Evolutionary conservation across 2,329 filamentous ascomycete genomes (phyloP), one percentile per base, ranked within the genome.

Genomic region (Coniella vitis): DNA sequence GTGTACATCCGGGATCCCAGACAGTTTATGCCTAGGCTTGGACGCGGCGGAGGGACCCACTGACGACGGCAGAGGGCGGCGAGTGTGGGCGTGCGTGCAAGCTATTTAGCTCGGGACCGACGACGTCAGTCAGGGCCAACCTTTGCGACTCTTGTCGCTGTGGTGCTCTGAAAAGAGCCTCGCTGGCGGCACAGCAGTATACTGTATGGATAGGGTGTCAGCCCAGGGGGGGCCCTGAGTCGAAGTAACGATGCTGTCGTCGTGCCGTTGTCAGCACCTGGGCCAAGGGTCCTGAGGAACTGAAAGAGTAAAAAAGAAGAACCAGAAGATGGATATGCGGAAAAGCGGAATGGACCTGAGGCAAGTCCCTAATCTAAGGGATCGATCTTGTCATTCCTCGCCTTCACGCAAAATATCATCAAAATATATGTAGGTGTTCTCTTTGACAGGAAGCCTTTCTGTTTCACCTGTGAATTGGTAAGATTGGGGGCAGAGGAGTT

Each of bases 101-200:
- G 40, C 21, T 17, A 16, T 44, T 45, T 44, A 35, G 20, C 37
- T 39, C 20, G 45, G 19, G 31, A 38, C 45, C 36, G 37, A 17
- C 38, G 21, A 36, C 38, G 37, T 22, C 21, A 38, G 45, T 52
- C 40, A 52, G 45, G 29, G 14, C n/a, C 19, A 16, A 36, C 25
- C 17, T 4, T 36, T 13, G 16, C 31, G 34, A 38, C 42, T n/a
- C n/a, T n/a, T n/a, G n/a, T n/a, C n/a, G n/a, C n/a, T n/a, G n/a
- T n/a, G n/a, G n/a, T n/a, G n/a, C n/a, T n/a, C n/a, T n/a, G n/a
- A n/a, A n/a, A 10, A 29, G 25, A 29, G n/a, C n/a, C n/a, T 29
- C 5, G 25, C 10, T 29, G 25, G 10, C 25, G 25, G 25, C 10
- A 29, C 25, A 29, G 25, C 25, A 29, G 25, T 29, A 29, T 29